Evolutionary conservation across 1,284 basidiomycete species (phyloP).

Genomic region (Fomitopsis pinicola): DNA sequence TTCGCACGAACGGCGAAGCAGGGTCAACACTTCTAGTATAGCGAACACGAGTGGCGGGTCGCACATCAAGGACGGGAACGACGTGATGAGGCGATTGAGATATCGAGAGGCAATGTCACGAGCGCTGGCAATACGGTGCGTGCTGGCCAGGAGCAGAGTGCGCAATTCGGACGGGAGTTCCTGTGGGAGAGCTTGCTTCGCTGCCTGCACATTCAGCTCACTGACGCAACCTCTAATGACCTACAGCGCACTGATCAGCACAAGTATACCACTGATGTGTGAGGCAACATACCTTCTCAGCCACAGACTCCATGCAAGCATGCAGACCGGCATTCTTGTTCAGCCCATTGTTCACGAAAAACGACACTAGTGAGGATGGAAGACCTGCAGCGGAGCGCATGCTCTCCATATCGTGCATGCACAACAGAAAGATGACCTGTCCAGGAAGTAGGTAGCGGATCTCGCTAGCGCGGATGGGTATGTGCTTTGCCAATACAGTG

Average conservation of each 20-base stretch:
- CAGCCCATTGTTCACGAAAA: slow-evolving; percentile 87
- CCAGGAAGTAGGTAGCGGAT: slow-evolving; percentile 76
- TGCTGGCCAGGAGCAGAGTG: slow-evolving; percentile 73
- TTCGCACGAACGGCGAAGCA: slow-evolving; percentile 86
- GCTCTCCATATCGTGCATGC: slow-evolving; percentile 88
- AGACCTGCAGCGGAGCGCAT: slow-evolving; percentile 80
- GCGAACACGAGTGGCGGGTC: slow-evolving; percentile 84
- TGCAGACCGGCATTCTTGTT: slow-evolving; percentile 68
- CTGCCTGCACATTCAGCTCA: slow-evolving; percentile 69
- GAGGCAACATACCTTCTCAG: slow-evolving; percentile 66
- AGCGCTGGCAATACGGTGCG: slow-evolving; percentile 80
- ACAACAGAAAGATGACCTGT: slow-evolving; percentile 84
- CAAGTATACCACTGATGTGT: neutral
- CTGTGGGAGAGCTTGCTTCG: slow-evolving; percentile 77
- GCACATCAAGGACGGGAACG: slow-evolving; percentile 94
- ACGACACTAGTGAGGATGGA: slow-evolving; percentile 81
- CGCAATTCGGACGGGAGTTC: slow-evolving; percentile 74
- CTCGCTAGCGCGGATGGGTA: slow-evolving; percentile 70
- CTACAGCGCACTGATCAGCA: slow-evolving; percentile 31
- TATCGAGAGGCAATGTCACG: slow-evolving; percentile 82
- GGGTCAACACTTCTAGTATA: slow-evolving; percentile 88
- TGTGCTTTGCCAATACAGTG: slow-evolving; percentile 55
- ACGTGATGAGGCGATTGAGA: slow-evolving; percentile 83
- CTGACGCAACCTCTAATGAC: slow-evolving; percentile 71
- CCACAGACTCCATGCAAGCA: slow-evolving; percentile 81